phyloP scores from a whole-genome alignment of 352 stramenopile genomes.

The Globisporangium nagaii region DNA sequence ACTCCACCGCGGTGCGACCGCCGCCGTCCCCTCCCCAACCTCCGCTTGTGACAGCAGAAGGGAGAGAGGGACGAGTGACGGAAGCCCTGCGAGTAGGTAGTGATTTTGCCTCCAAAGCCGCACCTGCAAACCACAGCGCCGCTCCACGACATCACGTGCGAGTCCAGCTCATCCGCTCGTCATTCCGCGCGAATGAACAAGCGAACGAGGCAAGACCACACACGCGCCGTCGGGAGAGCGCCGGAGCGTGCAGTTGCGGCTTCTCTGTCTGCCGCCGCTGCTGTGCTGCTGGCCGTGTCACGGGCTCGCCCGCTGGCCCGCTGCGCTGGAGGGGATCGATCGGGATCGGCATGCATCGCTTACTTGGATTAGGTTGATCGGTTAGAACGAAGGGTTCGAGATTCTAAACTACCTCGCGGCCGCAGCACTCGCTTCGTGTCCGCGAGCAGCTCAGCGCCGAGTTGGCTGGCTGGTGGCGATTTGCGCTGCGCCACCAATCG shows the following conservation, averaged over 20 bases:
- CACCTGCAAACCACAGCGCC: slow-evolving; percentile 21
- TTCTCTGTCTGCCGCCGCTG: slow-evolving; percentile 14
- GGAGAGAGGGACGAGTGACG: no score
- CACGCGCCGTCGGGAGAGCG: neutral
- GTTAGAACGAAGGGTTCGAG: slow-evolving; percentile 33
- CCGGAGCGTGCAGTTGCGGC: slow-evolving; percentile 12
- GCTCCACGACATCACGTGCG: neutral
- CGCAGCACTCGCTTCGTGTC: no score
- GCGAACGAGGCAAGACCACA: neutral
- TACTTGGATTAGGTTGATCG: slow-evolving; percentile 39
- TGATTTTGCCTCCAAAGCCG: slow-evolving; percentile 64
- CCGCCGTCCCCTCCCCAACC: neutral
- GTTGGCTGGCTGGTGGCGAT: neutral
- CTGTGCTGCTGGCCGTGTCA: neutral
- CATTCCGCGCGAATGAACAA: neutral
- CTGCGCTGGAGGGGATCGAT: neutral
- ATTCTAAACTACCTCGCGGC: slow-evolving; percentile 11
- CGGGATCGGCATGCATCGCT: slow-evolving; percentile 8
- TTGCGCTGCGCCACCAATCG: no score
- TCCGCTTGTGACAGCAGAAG: slow-evolving; percentile 10
- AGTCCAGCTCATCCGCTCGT: slow-evolving; percentile 1
- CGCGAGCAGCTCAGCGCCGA: no score
- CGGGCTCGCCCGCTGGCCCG: neutral
- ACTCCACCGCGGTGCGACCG: slow-evolving; percentile 17
- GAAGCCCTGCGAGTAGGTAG: slow-evolving; percentile 17